phyloP scores from a whole-genome alignment of 306 rosid genomes.

The Trifolium repens region DNA sequence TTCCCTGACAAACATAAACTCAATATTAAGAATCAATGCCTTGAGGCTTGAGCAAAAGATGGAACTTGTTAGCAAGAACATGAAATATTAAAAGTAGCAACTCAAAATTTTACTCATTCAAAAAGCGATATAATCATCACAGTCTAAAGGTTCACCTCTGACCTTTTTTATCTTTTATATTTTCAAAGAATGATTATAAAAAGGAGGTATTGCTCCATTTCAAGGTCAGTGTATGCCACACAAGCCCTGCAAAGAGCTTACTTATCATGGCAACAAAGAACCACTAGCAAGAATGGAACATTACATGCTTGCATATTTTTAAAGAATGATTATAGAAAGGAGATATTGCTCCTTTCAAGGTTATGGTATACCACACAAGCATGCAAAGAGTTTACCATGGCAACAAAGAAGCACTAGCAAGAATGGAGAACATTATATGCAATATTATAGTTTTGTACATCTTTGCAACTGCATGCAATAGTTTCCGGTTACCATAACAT shows the following conservation, averaged over 20 bases:
- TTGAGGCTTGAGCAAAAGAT: background rate
- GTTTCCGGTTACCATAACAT: background rate
- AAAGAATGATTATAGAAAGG: background rate
- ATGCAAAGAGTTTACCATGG: background rate
- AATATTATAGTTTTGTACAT: background rate
- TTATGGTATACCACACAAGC: background rate
- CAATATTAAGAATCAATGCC: constrained; percentile 7
- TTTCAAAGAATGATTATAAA: too few species aligned
- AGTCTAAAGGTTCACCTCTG: background rate
- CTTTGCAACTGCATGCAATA: background rate
- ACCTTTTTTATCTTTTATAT: background rate
- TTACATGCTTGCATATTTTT: background rate
- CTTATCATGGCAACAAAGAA: too few species aligned
- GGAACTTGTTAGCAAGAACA: constrained; percentile 9
- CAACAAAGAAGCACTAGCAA: background rate
- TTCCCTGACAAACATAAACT: constrained; percentile 58
- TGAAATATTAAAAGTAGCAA: constrained; percentile 1
- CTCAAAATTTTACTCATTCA: background rate
- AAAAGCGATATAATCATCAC: constrained; percentile 16
- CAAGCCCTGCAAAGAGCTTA: too few species aligned
- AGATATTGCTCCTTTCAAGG: background rate
- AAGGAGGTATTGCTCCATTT: too few species aligned
- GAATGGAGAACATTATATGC: background rate
- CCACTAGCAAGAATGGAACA: too few species aligned
- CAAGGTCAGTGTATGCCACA: too few species aligned